Percentiles rank a stretch among this genome's conserved stretches.
These are phyloP conservation scores for Termitomyces titanicus DNA, from an alignment of 768 basidiomycete species.

Conservation along the genomic window DNA sequence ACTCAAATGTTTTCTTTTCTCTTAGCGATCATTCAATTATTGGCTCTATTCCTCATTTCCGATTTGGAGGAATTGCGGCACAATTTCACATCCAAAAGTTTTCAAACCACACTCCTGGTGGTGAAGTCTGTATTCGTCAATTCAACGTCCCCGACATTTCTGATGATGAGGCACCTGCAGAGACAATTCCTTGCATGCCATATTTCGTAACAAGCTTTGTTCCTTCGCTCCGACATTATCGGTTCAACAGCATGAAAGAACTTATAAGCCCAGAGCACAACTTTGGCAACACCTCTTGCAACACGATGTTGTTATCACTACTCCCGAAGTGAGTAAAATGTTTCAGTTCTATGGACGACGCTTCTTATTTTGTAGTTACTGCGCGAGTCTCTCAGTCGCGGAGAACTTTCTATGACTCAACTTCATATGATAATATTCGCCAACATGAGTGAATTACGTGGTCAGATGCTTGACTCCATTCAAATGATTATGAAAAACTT, in stretches of 20 bases:
- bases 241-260: neutral
- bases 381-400: slow-evolving; percentile 32
- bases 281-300: neutral
- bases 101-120: neutral
- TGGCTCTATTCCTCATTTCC: neutral
- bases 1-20: neutral
- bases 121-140: neutral
- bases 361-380: slow-evolving; percentile 28
- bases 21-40: neutral
- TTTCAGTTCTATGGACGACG: neutral
- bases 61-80: neutral
- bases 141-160: neutral
- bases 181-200: neutral
- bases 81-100: neutral
- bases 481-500: slow-evolving; percentile 43
- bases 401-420: slow-evolving; percentile 39
- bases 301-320: slow-evolving; percentile 14
- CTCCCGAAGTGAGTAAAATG: slow-evolving; percentile 31
- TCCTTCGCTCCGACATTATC: neutral
- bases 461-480: slow-evolving; percentile 32
- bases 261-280: neutral
- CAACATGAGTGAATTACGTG: slow-evolving; percentile 31
- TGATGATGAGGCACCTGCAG: neutral
- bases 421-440: slow-evolving; percentile 40
- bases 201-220: neutral